Percentiles rank a stretch among this genome's conserved stretches.
Evolutionary conservation across 2,329 filamentous ascomycete genomes (phyloP).

Genomic region (Paracoccidioides brasiliensis): DNA sequence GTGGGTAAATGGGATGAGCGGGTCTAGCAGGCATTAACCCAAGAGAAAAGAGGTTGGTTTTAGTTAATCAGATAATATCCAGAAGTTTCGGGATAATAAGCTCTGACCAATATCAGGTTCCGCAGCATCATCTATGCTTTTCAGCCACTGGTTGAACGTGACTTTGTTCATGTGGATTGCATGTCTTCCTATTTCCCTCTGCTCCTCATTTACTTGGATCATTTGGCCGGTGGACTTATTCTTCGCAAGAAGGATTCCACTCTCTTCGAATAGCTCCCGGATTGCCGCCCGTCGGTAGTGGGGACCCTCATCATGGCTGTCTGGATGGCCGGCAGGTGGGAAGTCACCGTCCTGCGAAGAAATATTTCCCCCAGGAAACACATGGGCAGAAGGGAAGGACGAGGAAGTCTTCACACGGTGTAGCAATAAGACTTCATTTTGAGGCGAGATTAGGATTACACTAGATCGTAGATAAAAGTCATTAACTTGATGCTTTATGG

Average conservation of each 20-base stretch:
- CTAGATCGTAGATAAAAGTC: constrained; percentile 33
- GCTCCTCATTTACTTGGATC: constrained; percentile 46
- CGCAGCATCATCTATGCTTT: constrained; percentile 22
- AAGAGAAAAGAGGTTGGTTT: not conserved
- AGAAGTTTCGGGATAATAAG: not conserved
- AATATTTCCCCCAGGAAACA: constrained; percentile 84
- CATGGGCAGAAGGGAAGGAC: constrained; percentile 81
- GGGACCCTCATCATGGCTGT: constrained; percentile 55
- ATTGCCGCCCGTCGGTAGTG: constrained; percentile 74
- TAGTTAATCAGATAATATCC: constrained; percentile 2
- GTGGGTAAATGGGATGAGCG: constrained; percentile 68
- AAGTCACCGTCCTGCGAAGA: constrained; percentile 58
- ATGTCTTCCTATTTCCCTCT: constrained; percentile 53
- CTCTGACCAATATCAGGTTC: constrained; percentile 45
- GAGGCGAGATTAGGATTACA: constrained; percentile 70
- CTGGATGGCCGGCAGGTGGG: constrained; percentile 37
- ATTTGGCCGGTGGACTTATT: constrained; percentile 34
- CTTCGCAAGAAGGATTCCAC: constrained; percentile 66
- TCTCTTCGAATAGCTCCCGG: constrained; percentile 89
- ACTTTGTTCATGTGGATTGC: constrained; percentile 54
- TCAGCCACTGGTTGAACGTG: constrained; percentile 54
- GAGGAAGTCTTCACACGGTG: constrained; percentile 71
- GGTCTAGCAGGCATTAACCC: constrained; percentile 9
- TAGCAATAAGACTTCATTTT: constrained; percentile 76
- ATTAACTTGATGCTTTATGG: not conserved